Evolutionary conservation across 108 stramenopile genomes (phyloP), one percentile per base, ranked within the genome.

Genomic region (Phaeodactylum tricornutum): DNA sequence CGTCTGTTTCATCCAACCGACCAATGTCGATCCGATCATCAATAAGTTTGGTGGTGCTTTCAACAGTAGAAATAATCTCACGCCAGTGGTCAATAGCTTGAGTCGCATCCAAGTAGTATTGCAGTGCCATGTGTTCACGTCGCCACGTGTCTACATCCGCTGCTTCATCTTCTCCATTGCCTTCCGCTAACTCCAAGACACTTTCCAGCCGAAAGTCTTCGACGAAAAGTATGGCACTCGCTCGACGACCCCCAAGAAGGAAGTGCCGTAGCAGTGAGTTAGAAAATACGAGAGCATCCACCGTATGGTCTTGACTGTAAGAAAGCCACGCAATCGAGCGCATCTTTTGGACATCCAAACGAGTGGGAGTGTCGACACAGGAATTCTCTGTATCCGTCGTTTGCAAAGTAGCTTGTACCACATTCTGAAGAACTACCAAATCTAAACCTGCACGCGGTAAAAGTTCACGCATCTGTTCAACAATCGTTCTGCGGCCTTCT

Each of bases 201-300:
- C 62, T 54, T 7, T 48, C 67, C 7, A 59, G 69, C 1, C 64
- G 50, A 34, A 61, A 38, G 21, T 70, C 53, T 25, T 64, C 43
- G 25, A 64, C 26, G 42, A 76, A 71, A 2, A 14, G 14, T 29
- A 42, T 40, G 29, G 69, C 75, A 7, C 26, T 53, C 1, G 52
- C 48, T 25, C 59, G 55, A 34, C 71, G 62, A 48, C 62, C 69
- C 34, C 60, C 63, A 27, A 77, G 43, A 23, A 84, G 48, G 15
- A 84, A 84, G 41, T 64, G 60, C 31, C 86, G 62, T 12, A 88
- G 50, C 14, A 84, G 53, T 37, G 66, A 64, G 52, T 88, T 88
- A 37, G 79, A 57, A 54, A 67, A 77, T 38, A 84, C 62, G 41
- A 88, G 55, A 8, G 86, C 86, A 52, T 84, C 79, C 7, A 59